Evolutionary conservation across 2,329 filamentous ascomycete species (phyloP).

Genomic region (Aspergillus fructus): DNA sequence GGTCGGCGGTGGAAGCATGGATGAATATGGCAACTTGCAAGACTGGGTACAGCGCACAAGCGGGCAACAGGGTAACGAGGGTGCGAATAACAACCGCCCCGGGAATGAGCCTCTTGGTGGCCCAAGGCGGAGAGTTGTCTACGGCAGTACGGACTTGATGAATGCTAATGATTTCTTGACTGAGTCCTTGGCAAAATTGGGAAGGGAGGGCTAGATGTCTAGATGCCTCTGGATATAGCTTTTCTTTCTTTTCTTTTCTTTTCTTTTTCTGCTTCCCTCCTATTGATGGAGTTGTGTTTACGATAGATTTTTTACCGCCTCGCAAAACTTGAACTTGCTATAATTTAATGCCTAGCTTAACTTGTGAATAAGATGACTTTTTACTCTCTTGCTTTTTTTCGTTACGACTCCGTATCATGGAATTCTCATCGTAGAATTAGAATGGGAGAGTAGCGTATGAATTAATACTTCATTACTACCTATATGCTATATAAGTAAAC

Average conservation of each 20-base stretch:
- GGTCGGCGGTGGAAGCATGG: conserved; percentile 95
- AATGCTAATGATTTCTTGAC: conserved; percentile 62
- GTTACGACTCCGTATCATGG: neutral
- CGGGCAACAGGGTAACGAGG: conserved; percentile 52
- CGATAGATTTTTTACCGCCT: neutral
- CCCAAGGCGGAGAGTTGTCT: conserved; percentile 78
- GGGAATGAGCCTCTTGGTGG: conserved; percentile 43
- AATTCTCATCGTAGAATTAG: no score
- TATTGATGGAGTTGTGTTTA: neutral
- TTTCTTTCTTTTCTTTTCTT: neutral
- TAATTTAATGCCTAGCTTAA: neutral
- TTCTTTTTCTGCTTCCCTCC: neutral
- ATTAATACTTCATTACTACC: neutral
- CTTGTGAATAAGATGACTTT: neutral
- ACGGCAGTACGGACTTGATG: conserved; percentile 81
- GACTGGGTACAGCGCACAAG: conserved; percentile 86
- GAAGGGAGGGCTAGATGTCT: conserved; percentile 50
- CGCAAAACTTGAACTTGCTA: neutral
- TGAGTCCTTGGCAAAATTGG: conserved; percentile 57
- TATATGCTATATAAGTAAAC: no score
- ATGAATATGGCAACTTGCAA: conserved; percentile 95
- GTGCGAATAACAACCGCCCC: conserved; percentile 31
- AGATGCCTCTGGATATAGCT: conserved; percentile 5
- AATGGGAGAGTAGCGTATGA: neutral
- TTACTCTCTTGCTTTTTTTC: neutral